Base-by-base conservation (phyloP, 2,329 filamentous ascomycete species). In the Graphilbum fragrans region DNA sequence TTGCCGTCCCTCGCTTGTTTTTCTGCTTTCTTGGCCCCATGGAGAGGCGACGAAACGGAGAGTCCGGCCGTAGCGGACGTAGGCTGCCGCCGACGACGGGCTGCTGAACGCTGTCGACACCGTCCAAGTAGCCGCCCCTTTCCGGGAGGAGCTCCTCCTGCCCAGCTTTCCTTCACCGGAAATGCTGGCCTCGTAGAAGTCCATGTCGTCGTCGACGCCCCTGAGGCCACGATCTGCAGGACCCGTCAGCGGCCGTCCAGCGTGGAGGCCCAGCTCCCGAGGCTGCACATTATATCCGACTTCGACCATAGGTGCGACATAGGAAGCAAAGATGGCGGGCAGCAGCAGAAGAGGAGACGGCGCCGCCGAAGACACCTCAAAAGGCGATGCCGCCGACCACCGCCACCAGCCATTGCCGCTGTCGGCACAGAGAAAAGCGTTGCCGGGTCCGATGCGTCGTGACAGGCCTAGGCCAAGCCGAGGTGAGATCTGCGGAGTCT, bases 361-460 rank as follows among this genome's bases (percentile, higher is more conserved):
- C 8, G 25, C 25, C 25, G 25, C 17, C 12, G 41, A 23, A 4
- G 23, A 33, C 11, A 19, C 17, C 16, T 31, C n/a, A 11, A 37
- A 23, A 22, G 37, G 20, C 7, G 41, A 37, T 1, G 35, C 18
- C 10, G 41, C 25, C 16, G 29, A 36, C 40, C 6, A 53, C 8
- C 38, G 39, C 10, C 43, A 47, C 62, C 63, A 66, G 38, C 25
- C 21, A 36, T 64, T 59, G 4, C 65, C 66, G 31, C 57, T 65
- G 47, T 70, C 66, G 5, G 55, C 54, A 20, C 61, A 56, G 29
- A 61, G 38, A 37, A 66, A 67, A 11, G 53, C 54, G 0, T 54
- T 59, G 7, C 64, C 64, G 14, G 50, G 45, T 12, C 20, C 45
- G 17, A 50, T 23, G 12, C 45, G 46, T 18, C 45, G 44, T 3